Evolutionary conservation across 1,284 basidiomycete species (phyloP), one percentile per base, ranked within the genome.

Genomic region (Pyrrhoderma lamaoense): DNA sequence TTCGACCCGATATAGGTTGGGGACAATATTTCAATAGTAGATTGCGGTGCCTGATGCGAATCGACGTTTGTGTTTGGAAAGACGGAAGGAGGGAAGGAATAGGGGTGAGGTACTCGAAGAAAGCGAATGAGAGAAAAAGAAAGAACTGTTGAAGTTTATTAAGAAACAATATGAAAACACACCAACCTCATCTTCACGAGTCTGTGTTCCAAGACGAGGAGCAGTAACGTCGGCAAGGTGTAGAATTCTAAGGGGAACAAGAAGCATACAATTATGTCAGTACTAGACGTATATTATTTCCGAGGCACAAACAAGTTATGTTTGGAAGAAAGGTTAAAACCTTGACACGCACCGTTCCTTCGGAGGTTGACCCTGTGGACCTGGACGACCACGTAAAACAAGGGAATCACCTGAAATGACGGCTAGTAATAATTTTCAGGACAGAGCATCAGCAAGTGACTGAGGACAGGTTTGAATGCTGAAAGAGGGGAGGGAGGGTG

Each of bases 321-420:
- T 38, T 22, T 23, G 14, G 31, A n/a, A 18, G 35, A n/a, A n/a
- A n/a, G n/a, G n/a, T n/a, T n/a, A 21, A 23, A 35, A 27, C 8
- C 13, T 18, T 18, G 19, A 23, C 31, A 48, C 72, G 57, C 60
- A 89, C 91, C 89, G 77, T 70, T 95, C 91, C 74, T 93, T 93
- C 8, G 89, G 82, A 47, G 82, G 77, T 67, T 92, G 88, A 2
- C 89, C 89, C 63, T 89, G 85, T 5, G 82, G 79, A 22, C 85
- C 84, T 14, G 80, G 78, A 53, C 82, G 77, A 58, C 82, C 85
- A 61, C 90, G 81, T 54, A 94, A 71, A 53, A 93, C 76, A 51
- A 95, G 80, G 42, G 90, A 87, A 67, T 94, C 93, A 42, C 90
- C 91, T 48, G 90, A 93, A 58, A 89, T 78, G 59, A 90, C 89